Evolutionary conservation across 805 yeast genomes (phyloP), one percentile per base, ranked within the genome.

Genomic region (Sungouiella thailandica): DNA sequence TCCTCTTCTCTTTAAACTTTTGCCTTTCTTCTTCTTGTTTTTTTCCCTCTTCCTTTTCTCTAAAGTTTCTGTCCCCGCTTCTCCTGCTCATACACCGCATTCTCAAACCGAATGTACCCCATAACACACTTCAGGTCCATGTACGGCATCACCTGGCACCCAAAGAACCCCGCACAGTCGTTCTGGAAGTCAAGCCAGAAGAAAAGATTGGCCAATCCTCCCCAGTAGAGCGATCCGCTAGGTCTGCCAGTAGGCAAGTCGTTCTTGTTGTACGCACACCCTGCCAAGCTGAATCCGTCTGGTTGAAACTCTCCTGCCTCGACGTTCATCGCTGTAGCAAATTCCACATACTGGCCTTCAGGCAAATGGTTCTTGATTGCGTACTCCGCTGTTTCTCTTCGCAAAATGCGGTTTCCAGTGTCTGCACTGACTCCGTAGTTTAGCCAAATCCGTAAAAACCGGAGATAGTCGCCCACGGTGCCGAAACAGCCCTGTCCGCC

Each of bases 401-500:
- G 34, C 28, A 68, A 46, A 16, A 67, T 53, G 23, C 38, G 45
- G 0, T 25, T 37, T 1, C 60, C 58, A 16, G 65, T 58, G 37
- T 65, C 69, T 3, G 68, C 66, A 27, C 68, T 59, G 10, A 44
- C 38, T 8, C 75, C 75, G 28, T 57, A 55, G 37, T 69, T 68
- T 25, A 70, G 49, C 42, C 69, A 53, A 7, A 60, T 49, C 7
- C 70, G 52, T 17, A 66, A 44, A 29, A 64, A 63, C 34, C 55
- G 61, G 37, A 66, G 49, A 35, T 57, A 66, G 43, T 65, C 72
- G 3, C 47, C 53, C 1, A 58, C 60, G 2, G 58, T 56, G 1
- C 67, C 64, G 34, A 55, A 60, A 32, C 62, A 52, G 2, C 72
- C 72, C 34, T 58, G 68, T n/a, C 72, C 72, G 6, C 71, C 72